Conservation (phyloP, 2,329 filamentous ascomycete species). For the Fusarium transvaalense region DNA sequence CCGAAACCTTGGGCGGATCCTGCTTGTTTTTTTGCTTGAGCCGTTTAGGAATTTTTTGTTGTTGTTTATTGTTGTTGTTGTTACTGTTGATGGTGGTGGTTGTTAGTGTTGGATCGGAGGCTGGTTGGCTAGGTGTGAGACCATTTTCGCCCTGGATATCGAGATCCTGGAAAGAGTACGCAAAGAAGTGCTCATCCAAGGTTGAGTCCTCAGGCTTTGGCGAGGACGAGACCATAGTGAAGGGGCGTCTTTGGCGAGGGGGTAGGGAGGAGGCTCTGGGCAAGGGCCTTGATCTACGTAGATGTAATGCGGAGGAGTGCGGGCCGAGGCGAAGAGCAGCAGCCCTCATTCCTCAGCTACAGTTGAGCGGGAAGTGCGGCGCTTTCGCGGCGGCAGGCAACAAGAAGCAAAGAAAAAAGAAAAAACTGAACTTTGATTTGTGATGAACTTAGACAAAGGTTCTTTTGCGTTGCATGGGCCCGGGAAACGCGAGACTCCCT, state of each 20-base stretch:
- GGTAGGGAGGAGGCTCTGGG: slow-evolving; percentile 30
- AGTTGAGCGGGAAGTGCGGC: slow-evolving; percentile 13
- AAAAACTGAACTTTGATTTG: slow-evolving; percentile 4
- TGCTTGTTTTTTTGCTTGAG: slow-evolving; percentile 37
- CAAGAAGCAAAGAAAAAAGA: slow-evolving; percentile 1
- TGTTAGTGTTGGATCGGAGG: slow-evolving; percentile 21
- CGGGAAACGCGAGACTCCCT: slow-evolving; percentile 15
- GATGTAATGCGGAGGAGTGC: slow-evolving; percentile 35
- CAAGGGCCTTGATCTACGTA: slow-evolving; percentile 38
- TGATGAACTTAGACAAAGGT: slow-evolving; percentile 2
- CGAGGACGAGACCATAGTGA: slow-evolving; percentile 40
- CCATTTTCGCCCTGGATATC: slow-evolving; percentile 32
- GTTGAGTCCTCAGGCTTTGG: slow-evolving; percentile 18
- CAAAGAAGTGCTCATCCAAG: slow-evolving; percentile 31
- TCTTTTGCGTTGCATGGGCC: slow-evolving; percentile 7
- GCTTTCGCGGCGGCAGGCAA: slow-evolving; percentile 23
- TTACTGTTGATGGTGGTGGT: slow-evolving; percentile 10
- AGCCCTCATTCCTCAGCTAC: slow-evolving; percentile 46
- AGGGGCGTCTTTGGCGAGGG: slow-evolving; percentile 23
- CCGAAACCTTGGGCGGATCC: slow-evolving; percentile 36
- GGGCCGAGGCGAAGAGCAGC: slow-evolving; percentile 44
- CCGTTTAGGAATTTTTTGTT: slow-evolving; percentile 23
- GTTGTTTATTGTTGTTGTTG: slow-evolving; percentile 6
- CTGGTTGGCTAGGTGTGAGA: slow-evolving; percentile 22
- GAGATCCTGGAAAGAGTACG: slow-evolving; percentile 36